Evolutionary conservation across 352 stramenopile genomes (phyloP), one percentile per base, ranked within the genome.

Genomic region (Phytopythium chamaehyphon): DNA sequence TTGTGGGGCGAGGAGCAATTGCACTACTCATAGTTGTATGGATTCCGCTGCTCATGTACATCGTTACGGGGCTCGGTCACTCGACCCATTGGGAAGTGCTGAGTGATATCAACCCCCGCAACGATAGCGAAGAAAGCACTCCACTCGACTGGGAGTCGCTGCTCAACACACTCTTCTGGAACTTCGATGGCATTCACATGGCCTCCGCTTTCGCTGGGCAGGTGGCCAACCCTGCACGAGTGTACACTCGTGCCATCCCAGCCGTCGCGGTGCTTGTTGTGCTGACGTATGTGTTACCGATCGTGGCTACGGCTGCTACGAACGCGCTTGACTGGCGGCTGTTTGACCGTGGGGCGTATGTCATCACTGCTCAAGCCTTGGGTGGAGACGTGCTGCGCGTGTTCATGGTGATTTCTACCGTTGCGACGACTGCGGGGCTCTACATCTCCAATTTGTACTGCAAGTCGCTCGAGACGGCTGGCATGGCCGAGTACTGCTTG

Each of bases 121-220:
- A 54, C 24, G 51, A 35, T 1, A 21, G n/a, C 35, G 15, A n/a
- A 24, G 18, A 11, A 7, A 40, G 6, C 21, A 22, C 23, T 9
- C 16, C 16, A 12, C 16, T 70, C 45, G 31, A 90, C 14, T 96
- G 83, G 83, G 54, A 66, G 15, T 64, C 70, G 6, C 88, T 86
- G n/a, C 31, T 97, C 15, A 97, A 96, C 61, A 94, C 94, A 42
- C 61, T 98, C 16, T 97, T 97, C 64, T 98, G 90, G 90, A 96
- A 96, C 66, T 83, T 95, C 21, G 96, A 97, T 59, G 86, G 79
- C 31, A 96, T 94, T 59, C 83, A 97, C 54, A 76, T 66, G 40
- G 88, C 76, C 1, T 88, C 82, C 5, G 75, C 73, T 2, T 97
- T 96, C 64, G 86, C 84, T 19, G 87, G 69, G 12, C 88, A 98